Evolutionary conservation across 441 rosid genomes (phyloP), one percentile per base, ranked within the genome.

Genomic region (Euphorbia neoarborescens): DNA sequence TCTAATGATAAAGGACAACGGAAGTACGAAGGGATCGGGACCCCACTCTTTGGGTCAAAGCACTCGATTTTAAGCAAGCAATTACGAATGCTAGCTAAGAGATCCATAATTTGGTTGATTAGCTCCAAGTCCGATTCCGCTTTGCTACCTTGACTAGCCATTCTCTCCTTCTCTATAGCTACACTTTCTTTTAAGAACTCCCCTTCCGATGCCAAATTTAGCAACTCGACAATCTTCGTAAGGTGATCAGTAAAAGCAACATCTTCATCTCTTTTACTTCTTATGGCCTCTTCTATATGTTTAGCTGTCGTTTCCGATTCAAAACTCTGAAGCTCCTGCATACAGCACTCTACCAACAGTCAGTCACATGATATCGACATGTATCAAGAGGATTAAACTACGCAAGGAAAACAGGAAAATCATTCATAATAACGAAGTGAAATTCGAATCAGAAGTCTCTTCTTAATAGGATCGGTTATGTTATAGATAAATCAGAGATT

Each of bases 1-100:
- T 90, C 91, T 74, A 88, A 81, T 17, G 97, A 93, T 72, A 93
- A 76, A 37, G 98, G 94, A 69, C 98, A 90, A 37, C 91, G 88
- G 79, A 89, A 90, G 70, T 86, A 89, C 8, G 97, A 78, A 44
- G 98, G 98, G 66, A 86, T 78, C 32, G 77, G 80, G 71, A 85
- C 70, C 30, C 96, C 91, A 73, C 78, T 84, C 69, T 83, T 78
- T 44, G 84, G 81, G 74, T 87, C 90, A 73, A 87, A 76, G 72
- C 54, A 75, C 81, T 84, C 89, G 35, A 76, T 73, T 73, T 78
- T 83, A 61, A 89, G 89, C 90, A 89, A 79, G 75, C 71, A 86
- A 71, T 81, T 88, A 46, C 97, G 88, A 54, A 93, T 82, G 74
- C 83, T 78, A 14, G 88, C 81, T 73, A 89, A 66, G 0, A 93